phyloP scores from a whole-genome alignment of 1,139 yeast genomes.

The Blastobotrys raffinosifermentans region DNA sequence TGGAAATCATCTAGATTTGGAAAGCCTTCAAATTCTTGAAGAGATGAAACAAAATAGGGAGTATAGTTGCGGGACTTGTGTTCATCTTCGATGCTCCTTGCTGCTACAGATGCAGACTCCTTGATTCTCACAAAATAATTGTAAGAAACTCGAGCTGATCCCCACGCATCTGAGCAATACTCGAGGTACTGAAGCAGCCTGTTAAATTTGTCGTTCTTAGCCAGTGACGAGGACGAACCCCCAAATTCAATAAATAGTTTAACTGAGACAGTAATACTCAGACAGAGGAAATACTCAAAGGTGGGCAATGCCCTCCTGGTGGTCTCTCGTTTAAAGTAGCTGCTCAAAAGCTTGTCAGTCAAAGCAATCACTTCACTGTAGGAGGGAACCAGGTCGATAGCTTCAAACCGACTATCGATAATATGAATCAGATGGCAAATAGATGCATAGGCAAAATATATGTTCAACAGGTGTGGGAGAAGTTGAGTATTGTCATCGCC shows the following conservation, averaged over 20 bases:
- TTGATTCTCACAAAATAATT: conserved; percentile 3
- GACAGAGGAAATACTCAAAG: conserved; percentile 5
- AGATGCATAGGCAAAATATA: conserved; percentile 5
- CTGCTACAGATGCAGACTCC: neutral
- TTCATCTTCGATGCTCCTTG: neutral
- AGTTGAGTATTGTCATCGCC: conserved; percentile 1
- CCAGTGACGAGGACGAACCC: neutral
- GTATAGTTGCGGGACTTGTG: neutral
- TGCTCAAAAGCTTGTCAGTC: neutral
- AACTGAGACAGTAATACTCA: conserved; percentile 4
- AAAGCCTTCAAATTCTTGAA: conserved; percentile 6
- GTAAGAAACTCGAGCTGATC: conserved; percentile 1
- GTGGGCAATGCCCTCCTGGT: conserved; percentile 4
- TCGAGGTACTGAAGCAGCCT: conserved; percentile 1
- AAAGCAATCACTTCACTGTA: neutral
- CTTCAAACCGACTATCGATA: neutral
- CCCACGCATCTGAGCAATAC: conserved; percentile 3
- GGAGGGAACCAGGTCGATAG: conserved; percentile 2
- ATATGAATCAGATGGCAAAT: conserved; percentile 4
- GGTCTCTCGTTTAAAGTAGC: conserved; percentile 3
- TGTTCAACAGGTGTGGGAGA: conserved; percentile 1
- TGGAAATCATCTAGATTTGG: conserved; percentile 2
- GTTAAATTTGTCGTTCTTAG: neutral
- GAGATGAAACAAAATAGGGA: conserved; percentile 5
- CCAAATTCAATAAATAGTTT: conserved; percentile 1